Base-by-base conservation (phyloP, 352 stramenopile species). In the Phytophthora palmivora region DNA sequence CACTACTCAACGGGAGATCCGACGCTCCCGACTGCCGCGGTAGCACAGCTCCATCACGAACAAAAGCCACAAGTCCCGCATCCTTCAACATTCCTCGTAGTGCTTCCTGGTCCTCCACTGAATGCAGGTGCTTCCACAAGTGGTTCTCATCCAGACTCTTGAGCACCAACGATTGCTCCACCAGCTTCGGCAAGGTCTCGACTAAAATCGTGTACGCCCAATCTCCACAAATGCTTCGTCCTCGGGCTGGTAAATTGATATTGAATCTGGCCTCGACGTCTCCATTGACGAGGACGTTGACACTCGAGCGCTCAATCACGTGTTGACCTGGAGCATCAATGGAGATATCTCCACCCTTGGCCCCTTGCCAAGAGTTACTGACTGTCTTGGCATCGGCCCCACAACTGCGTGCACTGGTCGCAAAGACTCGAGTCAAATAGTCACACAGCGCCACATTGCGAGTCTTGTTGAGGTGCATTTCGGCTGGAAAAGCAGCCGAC, bases 311-410 rank as follows among this genome's bases (percentile, higher is more conserved):
- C 70, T 98, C 91, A 26, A 98, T 87, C 19, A 99, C 91, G 58
- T 98, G 88, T 75, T 99, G 96, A 7, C 82, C 89, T 0, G 95
- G 95, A 14, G 80, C 70, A 42, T 98, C 84, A 63, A 99, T 98
- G 55, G 84, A 90, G 43, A 99, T 92, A 62, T 99, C 96, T 30
- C 97, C 97, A 4, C 97, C 96, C 61, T 99, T 94, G 36, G 79
- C 82, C 21, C 91, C 89, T 22, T 93, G 82, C 77, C 89, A 97
- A 58, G 89, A 91, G 42, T 67, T 80, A 63, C 83, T 87, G 7
- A 53, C 44, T 3, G 75, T 84, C 63, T 92, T 92, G 46, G 75
- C 82, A 42, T 94, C 82, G 0, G 75, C 85, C 18, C 84, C 82
- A 24, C 76, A 75, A 34, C 72, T 67, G 21, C 62, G 73, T 0